phyloP scores from a whole-genome alignment of 1,284 basidiomycete genomes.

The Ceratobasidium sp. region DNA sequence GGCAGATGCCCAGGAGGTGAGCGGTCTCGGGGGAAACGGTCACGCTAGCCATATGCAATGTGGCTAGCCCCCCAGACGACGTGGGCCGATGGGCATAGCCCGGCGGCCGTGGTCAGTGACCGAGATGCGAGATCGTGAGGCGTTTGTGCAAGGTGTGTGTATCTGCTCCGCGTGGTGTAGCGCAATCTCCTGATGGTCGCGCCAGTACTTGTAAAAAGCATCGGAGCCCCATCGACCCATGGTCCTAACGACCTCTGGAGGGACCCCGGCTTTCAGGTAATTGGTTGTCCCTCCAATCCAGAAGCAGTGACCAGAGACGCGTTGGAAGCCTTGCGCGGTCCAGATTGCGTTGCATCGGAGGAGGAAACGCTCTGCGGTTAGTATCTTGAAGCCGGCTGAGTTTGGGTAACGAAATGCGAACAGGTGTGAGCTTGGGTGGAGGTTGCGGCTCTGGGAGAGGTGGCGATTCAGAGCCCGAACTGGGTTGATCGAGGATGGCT shows the following conservation, averaged over 20 bases:
- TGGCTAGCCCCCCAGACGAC: too few species aligned
- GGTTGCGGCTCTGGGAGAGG: not conserved
- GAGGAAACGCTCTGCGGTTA: conserved; percentile 5
- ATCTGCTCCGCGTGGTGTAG: not conserved
- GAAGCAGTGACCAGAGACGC: conserved; percentile 51
- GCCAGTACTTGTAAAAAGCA: too few species aligned
- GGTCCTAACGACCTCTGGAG: conserved; percentile 50
- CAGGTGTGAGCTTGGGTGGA: not conserved
- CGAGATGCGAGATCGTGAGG: too few species aligned
- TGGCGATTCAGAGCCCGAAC: not conserved
- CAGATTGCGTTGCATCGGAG: conserved; percentile 29
- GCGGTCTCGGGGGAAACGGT: too few species aligned
- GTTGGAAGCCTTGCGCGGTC: conserved; percentile 49
- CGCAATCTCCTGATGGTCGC: conserved; percentile 32
- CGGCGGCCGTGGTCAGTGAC: too few species aligned
- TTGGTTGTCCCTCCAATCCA: conserved; percentile 52
- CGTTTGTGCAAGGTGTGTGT: not conserved
- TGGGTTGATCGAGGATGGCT: conserved; percentile 1
- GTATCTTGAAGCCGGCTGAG: not conserved
- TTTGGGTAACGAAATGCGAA: not conserved
- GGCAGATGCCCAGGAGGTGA: too few species aligned
- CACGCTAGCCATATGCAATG: too few species aligned
- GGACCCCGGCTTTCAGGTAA: conserved; percentile 49
- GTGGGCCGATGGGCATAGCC: too few species aligned
- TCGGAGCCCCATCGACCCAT: conserved; percentile 52